Conservation (phyloP, 192 early-diverging fungal genomes). For the Umbelopsis sp. region DNA sequence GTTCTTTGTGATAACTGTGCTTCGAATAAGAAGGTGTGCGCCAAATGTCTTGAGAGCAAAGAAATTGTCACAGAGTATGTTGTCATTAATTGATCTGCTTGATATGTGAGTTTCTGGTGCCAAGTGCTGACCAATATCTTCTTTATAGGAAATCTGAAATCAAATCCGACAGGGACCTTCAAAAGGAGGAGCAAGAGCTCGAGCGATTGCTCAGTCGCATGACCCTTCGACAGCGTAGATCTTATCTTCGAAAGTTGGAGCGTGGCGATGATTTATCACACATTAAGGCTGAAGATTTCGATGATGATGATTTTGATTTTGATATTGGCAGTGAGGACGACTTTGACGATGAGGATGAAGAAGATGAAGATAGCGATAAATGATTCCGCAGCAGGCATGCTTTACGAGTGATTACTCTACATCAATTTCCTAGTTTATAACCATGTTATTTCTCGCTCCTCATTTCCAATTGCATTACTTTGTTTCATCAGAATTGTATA, state of each 20-base stretch:
- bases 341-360: conserved; percentile 61
- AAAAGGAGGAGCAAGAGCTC: conserved; percentile 73
- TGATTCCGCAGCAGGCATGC: background rate
- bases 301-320: conserved; percentile 46
- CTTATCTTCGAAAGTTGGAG: conserved; percentile 80
- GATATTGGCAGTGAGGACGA: conserved; percentile 44
- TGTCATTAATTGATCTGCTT: background rate
- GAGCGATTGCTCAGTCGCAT: conserved; percentile 70
- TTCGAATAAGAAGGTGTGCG: conserved; percentile 78
- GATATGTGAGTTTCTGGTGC: background rate
- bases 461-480: background rate
- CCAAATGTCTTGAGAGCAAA: conserved; percentile 80
- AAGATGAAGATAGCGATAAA: conserved; percentile 46
- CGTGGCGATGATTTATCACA: conserved; percentile 70
- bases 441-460: background rate
- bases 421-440: background rate
- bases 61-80: conserved; percentile 61
- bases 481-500: conserved; percentile 7
- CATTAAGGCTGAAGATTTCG: conserved; percentile 50
- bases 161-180: conserved; percentile 66
- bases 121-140: background rate
- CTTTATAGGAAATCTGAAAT: conserved; percentile 45
- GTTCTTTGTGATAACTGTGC: conserved; percentile 91
- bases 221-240: conserved; percentile 82
- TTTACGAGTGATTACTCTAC: background rate